These are phyloP conservation scores for Pseudozyma thailandica DNA, from an alignment of 1,284 basidiomycete species.

Conservation along the genomic window DNA sequence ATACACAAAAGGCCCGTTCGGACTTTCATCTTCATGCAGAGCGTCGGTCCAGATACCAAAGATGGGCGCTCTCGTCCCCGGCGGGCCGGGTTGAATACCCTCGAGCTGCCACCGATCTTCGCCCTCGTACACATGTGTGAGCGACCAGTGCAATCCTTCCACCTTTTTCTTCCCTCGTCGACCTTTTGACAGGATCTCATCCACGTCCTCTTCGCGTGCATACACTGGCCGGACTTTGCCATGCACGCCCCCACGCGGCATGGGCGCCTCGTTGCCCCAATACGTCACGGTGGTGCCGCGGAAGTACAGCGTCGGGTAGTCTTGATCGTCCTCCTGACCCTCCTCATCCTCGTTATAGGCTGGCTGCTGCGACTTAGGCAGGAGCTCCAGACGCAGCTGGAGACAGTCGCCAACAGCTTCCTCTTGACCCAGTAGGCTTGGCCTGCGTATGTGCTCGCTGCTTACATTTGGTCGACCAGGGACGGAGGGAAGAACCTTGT, in stretches of 20 bases:
- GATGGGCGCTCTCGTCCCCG: constrained; percentile 48
- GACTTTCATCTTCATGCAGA: constrained; percentile 38
- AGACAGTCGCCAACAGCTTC: constrained; percentile 55
- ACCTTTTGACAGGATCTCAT: constrained; percentile 22
- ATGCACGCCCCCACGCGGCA: constrained; percentile 41
- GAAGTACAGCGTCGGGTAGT: constrained; percentile 50
- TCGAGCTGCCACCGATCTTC: constrained; percentile 53
- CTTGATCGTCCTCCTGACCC: constrained; percentile 26
- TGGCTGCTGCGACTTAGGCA: constrained; percentile 43
- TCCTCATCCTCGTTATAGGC: constrained; percentile 24
- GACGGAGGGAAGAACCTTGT: neutral
- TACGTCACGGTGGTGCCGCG: constrained; percentile 48
- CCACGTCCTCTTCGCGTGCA: constrained; percentile 28
- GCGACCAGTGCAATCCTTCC: constrained; percentile 47
- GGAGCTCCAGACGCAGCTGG: constrained; percentile 48
- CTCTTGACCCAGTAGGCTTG: constrained; percentile 26
- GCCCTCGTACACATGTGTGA: constrained; percentile 54
- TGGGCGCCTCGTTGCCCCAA: constrained; percentile 44
- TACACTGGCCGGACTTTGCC: constrained; percentile 49
- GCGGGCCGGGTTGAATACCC: constrained; percentile 49
- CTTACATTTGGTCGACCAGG: neutral
- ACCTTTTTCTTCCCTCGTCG: constrained; percentile 29
- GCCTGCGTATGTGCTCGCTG: too few species aligned
- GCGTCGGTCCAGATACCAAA: constrained; percentile 56
- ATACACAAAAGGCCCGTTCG: constrained; percentile 47